These are phyloP conservation scores for Chondrostereum purpureum DNA, from an alignment of 1,284 basidiomycete species.

Conservation along the genomic window DNA sequence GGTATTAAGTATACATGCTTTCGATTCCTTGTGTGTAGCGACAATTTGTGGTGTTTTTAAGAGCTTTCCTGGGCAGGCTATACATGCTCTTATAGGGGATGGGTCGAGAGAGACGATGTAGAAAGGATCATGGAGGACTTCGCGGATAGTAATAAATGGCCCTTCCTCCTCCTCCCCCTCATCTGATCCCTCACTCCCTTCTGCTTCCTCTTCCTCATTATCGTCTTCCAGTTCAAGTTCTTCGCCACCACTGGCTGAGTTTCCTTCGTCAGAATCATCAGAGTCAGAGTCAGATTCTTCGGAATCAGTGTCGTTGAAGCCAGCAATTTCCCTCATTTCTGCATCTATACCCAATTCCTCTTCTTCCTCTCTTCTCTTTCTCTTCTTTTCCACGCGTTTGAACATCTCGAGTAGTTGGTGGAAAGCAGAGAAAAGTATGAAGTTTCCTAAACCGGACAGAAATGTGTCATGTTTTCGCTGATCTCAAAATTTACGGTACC, in stretches of 20 bases:
- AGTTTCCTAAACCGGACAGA: too few species aligned
- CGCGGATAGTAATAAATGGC: conserved; percentile 48
- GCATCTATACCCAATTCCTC: conserved; percentile 66
- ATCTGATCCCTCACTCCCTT: conserved; percentile 20
- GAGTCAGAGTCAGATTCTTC: conserved; percentile 23
- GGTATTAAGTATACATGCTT: conserved; percentile 45
- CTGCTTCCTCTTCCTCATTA: conserved; percentile 23
- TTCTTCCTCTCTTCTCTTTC: conserved; percentile 58
- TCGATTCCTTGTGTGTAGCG: conserved; percentile 55
- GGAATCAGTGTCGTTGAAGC: conserved; percentile 61
- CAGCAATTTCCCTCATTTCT: conserved; percentile 65
- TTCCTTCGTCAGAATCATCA: conserved; percentile 20
- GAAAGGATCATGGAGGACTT: conserved; percentile 59
- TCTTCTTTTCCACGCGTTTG: conserved; percentile 73
- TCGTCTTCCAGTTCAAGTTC: conserved; percentile 20
- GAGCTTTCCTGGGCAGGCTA: conserved; percentile 69
- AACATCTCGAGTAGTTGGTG: conserved; percentile 65
- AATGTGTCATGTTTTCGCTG: too few species aligned
- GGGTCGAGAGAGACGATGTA: conserved; percentile 51
- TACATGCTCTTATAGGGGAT: conserved; percentile 48
- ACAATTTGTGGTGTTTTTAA: conserved; percentile 63
- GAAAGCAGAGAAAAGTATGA: conserved; percentile 1
- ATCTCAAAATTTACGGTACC: not conserved
- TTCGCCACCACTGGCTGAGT: conserved; percentile 20
- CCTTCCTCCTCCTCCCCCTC: conserved; percentile 21